phyloP scores from a whole-genome alignment of 768 basidiomycete genomes.

The Rhizopogon salebrosus region DNA sequence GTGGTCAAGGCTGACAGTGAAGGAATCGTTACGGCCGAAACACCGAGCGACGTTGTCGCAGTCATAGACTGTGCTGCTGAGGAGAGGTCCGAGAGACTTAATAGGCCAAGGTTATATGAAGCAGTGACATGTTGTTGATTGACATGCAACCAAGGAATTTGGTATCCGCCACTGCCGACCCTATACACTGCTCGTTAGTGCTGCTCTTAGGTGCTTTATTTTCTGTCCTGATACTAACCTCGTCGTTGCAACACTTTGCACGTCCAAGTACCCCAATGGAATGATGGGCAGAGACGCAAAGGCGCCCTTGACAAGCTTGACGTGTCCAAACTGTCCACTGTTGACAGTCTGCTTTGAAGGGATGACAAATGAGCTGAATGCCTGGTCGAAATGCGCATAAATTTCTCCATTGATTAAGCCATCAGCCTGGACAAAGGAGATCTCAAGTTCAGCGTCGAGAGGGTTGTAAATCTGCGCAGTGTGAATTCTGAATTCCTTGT shows the following conservation, averaged over 20 bases:
- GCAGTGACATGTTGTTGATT: slow-evolving; percentile 50
- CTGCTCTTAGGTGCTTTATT: neutral
- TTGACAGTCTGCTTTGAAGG: slow-evolving; percentile 56
- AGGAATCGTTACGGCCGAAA: neutral
- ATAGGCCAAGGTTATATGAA: slow-evolving; percentile 28
- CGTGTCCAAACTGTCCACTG: slow-evolving; percentile 54
- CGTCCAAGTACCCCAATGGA: slow-evolving; percentile 48
- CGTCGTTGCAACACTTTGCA: slow-evolving; percentile 43
- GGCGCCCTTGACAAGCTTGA: slow-evolving; percentile 55
- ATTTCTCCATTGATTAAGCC: slow-evolving; percentile 43
- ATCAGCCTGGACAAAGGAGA: slow-evolving; percentile 56
- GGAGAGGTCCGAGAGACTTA: slow-evolving; percentile 16
- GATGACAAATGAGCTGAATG: slow-evolving; percentile 50
- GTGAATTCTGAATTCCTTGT: neutral
- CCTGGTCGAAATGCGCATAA: slow-evolving; percentile 55
- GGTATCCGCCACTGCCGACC: slow-evolving; percentile 51
- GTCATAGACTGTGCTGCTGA: slow-evolving; percentile 11
- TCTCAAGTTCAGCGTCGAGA: slow-evolving; percentile 48
- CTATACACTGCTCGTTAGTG: slow-evolving; percentile 11
- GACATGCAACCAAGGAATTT: slow-evolving; percentile 62
- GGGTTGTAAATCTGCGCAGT: slow-evolving; percentile 44
- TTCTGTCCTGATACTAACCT: slow-evolving; percentile 19
- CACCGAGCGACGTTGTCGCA: neutral
- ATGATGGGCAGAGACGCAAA: slow-evolving; percentile 54
- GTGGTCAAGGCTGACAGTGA: neutral